A percentile compares a stretch with the other conserved stretches of the same genome.
Evolutionary conservation across 2,329 filamentous ascomycete species (phyloP).

Genomic region (Alternaria metachromatica): DNA sequence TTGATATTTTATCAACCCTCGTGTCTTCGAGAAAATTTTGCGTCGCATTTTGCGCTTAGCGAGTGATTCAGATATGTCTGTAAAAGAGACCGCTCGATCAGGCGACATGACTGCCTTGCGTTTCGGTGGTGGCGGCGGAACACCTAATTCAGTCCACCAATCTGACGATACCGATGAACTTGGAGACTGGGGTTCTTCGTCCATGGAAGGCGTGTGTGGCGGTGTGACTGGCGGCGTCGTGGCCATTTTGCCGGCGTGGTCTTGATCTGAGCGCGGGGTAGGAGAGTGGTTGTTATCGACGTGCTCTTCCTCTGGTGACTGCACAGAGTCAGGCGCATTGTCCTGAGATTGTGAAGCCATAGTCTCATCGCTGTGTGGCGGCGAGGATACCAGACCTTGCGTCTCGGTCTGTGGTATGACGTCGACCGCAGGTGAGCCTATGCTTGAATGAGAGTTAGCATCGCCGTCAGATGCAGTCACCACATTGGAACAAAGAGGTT

Average conservation of each 20-base stretch:
- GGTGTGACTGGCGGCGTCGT: not conserved
- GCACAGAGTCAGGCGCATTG: not conserved
- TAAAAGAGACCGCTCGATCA: not conserved
- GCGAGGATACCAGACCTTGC: not conserved
- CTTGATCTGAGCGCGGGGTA: not conserved
- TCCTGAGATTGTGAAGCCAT: not conserved
- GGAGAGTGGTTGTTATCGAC: not conserved
- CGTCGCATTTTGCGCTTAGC: slow-evolving; percentile 1
- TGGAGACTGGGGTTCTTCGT: not conserved
- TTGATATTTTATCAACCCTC: slow-evolving; percentile 2
- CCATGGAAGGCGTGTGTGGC: not conserved
- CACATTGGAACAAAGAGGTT: not conserved
- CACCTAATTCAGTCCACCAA: not conserved
- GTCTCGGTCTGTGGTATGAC: not conserved
- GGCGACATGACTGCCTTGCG: not conserved
- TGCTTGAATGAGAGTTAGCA: not conserved
- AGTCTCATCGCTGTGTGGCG: not conserved
- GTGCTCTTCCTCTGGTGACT: not conserved
- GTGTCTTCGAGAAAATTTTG: slow-evolving; percentile 16
- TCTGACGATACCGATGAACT: not conserved
- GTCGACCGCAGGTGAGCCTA: not conserved
- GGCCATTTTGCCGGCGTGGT: not conserved
- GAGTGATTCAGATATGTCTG: not conserved
- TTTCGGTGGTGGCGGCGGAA: not conserved
- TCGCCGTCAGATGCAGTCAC: not conserved